phyloP scores from a whole-genome alignment of 2,329 filamentous ascomycete genomes.

The Beauveria asiatica region DNA sequence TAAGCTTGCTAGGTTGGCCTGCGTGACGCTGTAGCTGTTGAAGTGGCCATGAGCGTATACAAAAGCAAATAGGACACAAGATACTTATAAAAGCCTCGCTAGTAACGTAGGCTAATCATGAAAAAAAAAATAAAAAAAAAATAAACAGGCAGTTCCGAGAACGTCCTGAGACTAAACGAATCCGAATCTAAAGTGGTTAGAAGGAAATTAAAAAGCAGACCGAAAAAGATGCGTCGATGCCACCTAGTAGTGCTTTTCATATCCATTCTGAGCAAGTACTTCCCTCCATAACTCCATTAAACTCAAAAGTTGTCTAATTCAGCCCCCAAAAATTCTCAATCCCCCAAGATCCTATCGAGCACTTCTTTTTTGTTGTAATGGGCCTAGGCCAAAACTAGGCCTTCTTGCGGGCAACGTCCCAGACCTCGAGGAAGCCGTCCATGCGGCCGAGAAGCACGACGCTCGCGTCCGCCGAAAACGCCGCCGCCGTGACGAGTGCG shows the following conservation, averaged over 20 bases:
- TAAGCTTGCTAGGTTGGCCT: neutral
- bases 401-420: constrained; percentile 18
- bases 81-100: neutral
- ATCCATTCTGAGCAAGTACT: neutral
- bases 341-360: no score
- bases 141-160: neutral
- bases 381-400: neutral
- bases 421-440: constrained; percentile 26
- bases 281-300: neutral
- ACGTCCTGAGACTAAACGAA: neutral
- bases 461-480: constrained; percentile 25
- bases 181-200: no score
- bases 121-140: neutral
- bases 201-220: neutral
- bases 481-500: constrained; percentile 26
- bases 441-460: constrained; percentile 27
- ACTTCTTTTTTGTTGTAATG: neutral
- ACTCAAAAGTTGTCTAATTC: neutral
- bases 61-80: neutral
- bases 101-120: neutral
- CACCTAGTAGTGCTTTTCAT: neutral
- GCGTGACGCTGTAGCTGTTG: neutral
- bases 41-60: neutral
- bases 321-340: no score
- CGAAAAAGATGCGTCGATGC: neutral